These are phyloP conservation scores for Dactylis glomerata DNA, from an alignment of 176 grass and related monocot genomes.

Conservation along the genomic window DNA sequence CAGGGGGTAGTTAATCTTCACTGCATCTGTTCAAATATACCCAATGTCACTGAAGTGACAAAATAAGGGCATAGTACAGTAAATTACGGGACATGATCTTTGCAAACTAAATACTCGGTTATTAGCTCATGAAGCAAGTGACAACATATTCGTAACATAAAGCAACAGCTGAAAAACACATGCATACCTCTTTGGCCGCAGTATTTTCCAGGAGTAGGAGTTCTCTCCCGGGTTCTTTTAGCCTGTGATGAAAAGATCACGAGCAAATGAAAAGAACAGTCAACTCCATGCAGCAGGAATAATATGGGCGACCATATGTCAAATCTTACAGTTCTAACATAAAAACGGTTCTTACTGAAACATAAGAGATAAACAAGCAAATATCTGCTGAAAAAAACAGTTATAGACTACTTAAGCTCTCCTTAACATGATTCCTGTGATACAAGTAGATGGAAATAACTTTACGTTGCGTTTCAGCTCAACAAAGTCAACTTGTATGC, in stretches of 20 bases:
- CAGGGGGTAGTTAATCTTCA: background rate
- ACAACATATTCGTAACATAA: background rate
- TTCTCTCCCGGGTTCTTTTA: constrained; percentile 88
- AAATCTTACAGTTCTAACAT: constrained; percentile 5
- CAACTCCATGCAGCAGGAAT: background rate
- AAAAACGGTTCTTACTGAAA: constrained; percentile 2
- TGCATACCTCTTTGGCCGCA: constrained; percentile 64
- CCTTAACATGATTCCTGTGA: constrained; percentile 26
- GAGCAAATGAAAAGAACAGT: background rate
- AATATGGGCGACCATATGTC: background rate
- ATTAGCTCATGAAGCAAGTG: background rate
- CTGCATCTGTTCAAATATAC: background rate
- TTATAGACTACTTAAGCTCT: constrained; percentile 12
- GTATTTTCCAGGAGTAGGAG: constrained; percentile 91
- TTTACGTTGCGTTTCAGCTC: constrained; percentile 38
- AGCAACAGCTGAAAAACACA: background rate
- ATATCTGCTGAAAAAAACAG: constrained; percentile 4
- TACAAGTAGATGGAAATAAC: constrained; percentile 38
- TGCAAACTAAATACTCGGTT: background rate
- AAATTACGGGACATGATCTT: background rate
- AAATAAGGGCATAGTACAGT: background rate
- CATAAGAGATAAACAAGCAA: constrained; percentile 5
- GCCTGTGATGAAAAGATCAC: constrained; percentile 45
- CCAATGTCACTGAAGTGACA: background rate
- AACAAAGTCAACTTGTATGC: constrained; percentile 37